Conservation (phyloP, 768 basidiomycete species). For the Galerina sulciceps region DNA sequence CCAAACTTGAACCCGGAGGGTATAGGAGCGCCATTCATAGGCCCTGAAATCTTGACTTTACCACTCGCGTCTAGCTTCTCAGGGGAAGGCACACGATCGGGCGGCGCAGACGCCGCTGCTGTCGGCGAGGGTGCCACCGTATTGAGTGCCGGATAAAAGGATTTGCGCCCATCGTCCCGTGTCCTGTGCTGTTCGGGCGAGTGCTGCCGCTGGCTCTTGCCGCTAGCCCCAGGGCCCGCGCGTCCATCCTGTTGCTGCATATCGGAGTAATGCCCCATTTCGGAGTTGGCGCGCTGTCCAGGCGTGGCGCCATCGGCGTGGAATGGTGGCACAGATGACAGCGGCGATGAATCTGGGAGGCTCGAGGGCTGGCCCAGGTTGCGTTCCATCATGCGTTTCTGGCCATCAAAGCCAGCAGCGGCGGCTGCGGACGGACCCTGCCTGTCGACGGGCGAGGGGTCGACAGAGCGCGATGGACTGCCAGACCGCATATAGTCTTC, state of each 20-base stretch:
- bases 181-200: constrained; percentile 60
- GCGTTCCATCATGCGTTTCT: constrained; percentile 37
- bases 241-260: constrained; percentile 40
- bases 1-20: constrained; percentile 93
- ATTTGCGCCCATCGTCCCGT: constrained; percentile 59
- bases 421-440: constrained; percentile 29
- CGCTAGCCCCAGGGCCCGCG: constrained; percentile 12
- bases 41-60: constrained; percentile 89
- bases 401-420: constrained; percentile 36
- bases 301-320: constrained; percentile 63
- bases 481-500: constrained; percentile 46
- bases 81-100: constrained; percentile 57
- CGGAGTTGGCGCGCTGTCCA: constrained; percentile 71
- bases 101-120: constrained; percentile 34
- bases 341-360: constrained; percentile 57
- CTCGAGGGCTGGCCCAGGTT: constrained; percentile 51
- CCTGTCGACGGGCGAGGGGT: constrained; percentile 50
- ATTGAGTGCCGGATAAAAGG: constrained; percentile 64
- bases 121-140: constrained; percentile 52
- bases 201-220: constrained; percentile 42
- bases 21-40: constrained; percentile 82
- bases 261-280: constrained; percentile 82
- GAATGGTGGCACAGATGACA: constrained; percentile 63
- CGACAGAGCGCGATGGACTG: constrained; percentile 60
- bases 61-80: constrained; percentile 58